phyloP scores from a whole-genome alignment of 208 protist genomes.

The Trichomonas tenax region DNA sequence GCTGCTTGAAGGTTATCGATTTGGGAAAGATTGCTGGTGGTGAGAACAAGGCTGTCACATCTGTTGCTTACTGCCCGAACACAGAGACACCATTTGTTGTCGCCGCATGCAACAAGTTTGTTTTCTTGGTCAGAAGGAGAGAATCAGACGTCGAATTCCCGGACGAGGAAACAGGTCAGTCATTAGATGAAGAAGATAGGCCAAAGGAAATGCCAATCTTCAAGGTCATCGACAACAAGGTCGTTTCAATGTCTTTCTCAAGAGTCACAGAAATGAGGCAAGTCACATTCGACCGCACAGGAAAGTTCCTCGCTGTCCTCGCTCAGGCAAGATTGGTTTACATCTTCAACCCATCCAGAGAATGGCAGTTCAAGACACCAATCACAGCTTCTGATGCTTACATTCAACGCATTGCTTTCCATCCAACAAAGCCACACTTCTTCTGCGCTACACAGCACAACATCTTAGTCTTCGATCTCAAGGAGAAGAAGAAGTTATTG shows the following conservation, averaged over 20 bases:
- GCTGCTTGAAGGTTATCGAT: slow-evolving; percentile 66
- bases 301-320: slow-evolving; percentile 43
- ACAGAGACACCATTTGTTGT: not conserved
- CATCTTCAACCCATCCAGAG: slow-evolving; percentile 55
- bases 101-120: not conserved
- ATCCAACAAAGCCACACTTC: slow-evolving; percentile 91
- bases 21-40: slow-evolving; percentile 24
- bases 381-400: slow-evolving; percentile 39
- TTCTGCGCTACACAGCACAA: slow-evolving; percentile 73
- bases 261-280: slow-evolving; percentile 13
- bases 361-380: slow-evolving; percentile 39
- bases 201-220: not conserved
- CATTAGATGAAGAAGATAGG: not conserved
- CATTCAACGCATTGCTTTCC: slow-evolving; percentile 61
- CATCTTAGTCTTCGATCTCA: slow-evolving; percentile 87
- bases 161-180: not conserved
- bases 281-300: slow-evolving; percentile 56
- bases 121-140: not conserved
- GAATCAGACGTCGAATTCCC: not conserved
- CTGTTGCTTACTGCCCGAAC: slow-evolving; percentile 11
- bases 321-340: slow-evolving; percentile 40
- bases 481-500: slow-evolving; percentile 75
- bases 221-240: not conserved
- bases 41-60: not conserved
- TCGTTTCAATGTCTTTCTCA: not conserved